Evolutionary conservation across 441 rosid genomes (phyloP).

Genomic region (Metrosideros polymorpha): DNA sequence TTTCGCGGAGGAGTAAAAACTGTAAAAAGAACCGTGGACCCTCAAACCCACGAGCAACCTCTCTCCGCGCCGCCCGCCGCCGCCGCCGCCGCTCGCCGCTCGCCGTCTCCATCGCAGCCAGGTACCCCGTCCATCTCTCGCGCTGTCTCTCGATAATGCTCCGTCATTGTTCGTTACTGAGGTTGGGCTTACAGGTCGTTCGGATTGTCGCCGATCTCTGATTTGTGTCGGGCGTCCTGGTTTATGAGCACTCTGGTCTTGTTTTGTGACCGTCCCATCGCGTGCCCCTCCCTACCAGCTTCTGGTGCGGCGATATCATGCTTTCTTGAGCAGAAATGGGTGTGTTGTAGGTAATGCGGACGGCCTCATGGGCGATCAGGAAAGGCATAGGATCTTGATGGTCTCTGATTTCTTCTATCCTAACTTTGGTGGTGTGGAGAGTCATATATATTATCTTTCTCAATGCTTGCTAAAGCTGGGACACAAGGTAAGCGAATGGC

Average conservation of each 20-base stretch:
- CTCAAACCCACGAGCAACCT: background rate
- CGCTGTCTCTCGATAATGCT: background rate
- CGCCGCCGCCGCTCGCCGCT: background rate
- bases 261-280: too few relatives aligned
- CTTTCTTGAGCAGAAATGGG: background rate
- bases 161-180: background rate
- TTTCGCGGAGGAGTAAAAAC: too few relatives aligned
- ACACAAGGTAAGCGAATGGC: conserved; percentile 62
- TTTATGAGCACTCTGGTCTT: background rate
- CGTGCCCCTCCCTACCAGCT: too few relatives aligned
- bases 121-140: background rate
- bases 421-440: conserved; percentile 98
- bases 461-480: conserved; percentile 88
- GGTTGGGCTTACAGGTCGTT: background rate
- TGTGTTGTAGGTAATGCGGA: background rate
- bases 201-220: background rate
- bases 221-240: background rate
- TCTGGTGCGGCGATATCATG: background rate
- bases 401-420: conserved; percentile 98
- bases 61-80: background rate
- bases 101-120: background rate
- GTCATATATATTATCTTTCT: conserved; percentile 83
- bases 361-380: conserved; percentile 37
- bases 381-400: conserved; percentile 66
- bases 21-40: background rate